Percentiles rank a stretch among this genome's conserved stretches.
Evolutionary conservation across 83 land plant genomes (phyloP).

Genomic region (Isoetes engelmannii): DNA sequence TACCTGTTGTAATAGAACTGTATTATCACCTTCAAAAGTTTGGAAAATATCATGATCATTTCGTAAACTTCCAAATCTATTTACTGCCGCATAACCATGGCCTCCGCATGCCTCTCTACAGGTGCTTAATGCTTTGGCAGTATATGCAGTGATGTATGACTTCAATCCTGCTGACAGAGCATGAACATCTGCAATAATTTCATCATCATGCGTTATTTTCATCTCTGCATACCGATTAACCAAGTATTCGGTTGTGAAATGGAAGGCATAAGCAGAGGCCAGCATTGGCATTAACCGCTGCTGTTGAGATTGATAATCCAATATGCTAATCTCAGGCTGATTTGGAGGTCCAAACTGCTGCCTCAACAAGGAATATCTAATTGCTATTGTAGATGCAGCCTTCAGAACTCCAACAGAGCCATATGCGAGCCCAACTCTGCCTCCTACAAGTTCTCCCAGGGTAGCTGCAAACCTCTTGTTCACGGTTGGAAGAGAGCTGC

Average conservation of each 20-base stretch:
- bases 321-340: constrained; percentile 71
- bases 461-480: constrained; percentile 97
- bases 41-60: constrained; percentile 98
- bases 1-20: constrained; percentile 97
- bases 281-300: constrained; percentile 94
- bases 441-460: constrained; percentile 92
- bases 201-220: constrained; percentile 80
- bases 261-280: constrained; percentile 88
- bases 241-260: constrained; percentile 68
- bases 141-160: constrained; percentile 83
- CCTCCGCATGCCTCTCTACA: constrained; percentile 98
- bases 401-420: constrained; percentile 84
- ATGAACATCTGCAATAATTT: constrained; percentile 80
- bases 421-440: constrained; percentile 83
- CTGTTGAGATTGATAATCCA: constrained; percentile 95
- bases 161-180: constrained; percentile 90
- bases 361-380: constrained; percentile 74
- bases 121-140: constrained; percentile 73
- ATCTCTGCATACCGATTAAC: constrained; percentile 75
- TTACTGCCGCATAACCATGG: constrained; percentile 96
- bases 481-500: constrained; percentile 64
- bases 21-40: constrained; percentile 96
- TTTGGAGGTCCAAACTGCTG: constrained; percentile 96
- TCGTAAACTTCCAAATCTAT: constrained; percentile 76
- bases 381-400: constrained; percentile 65